Base-by-base conservation (phyloP, 2,329 filamentous ascomycete genomes). In the Aureobasidium sp. region DNA sequence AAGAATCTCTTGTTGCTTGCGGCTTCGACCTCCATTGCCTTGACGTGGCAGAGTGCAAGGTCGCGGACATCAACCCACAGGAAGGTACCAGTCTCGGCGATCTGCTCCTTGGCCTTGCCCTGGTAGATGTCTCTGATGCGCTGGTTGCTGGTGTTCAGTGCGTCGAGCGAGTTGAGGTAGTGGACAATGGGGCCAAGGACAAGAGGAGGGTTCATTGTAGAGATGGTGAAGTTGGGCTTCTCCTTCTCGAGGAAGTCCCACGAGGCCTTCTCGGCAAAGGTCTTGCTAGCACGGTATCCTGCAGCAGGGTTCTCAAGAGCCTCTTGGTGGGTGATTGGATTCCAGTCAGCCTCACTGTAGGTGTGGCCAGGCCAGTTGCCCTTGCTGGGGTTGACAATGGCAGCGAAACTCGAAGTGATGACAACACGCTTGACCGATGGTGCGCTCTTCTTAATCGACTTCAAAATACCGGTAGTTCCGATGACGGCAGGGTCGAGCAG, bases 351-450 rank as follows among this genome's bases (percentile, higher is more conserved):
- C 61, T 80, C 82, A 0, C 77, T 79, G 69, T 84, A 85, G 2
- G 73, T 77, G 66, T 83, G 77, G 5, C 74, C 76, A 2, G 77
- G 74, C 67, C 74, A 73, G 63, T 71, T 72, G 27, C 82, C 82
- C 66, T 85, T 84, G 69, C 76, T 79, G 0, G 75, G 64, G 66
- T 87, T 78, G 53, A 87, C 68, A 20, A 89, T 86, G 0, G 85
- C 78, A n/a, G 86, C 86, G 67, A 88, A 89, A 1, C 85, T 88
- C 3, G 84, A 87, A 0, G 86, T 88, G 65, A 89, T 81, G 48
- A 88, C 86, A 15, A 95, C 87, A 64, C 87, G 82, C 76, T 87
- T 90, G 58, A 95, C 88, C 70, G 71, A 82, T 66, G 84, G 84
- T 2, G 84, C 84, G 62, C 75, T 76, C 67, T 81, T 80, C 72